Conservation (phyloP, 495 filamentous ascomycete genomes). For the Hyaloscypha finlandica region DNA sequence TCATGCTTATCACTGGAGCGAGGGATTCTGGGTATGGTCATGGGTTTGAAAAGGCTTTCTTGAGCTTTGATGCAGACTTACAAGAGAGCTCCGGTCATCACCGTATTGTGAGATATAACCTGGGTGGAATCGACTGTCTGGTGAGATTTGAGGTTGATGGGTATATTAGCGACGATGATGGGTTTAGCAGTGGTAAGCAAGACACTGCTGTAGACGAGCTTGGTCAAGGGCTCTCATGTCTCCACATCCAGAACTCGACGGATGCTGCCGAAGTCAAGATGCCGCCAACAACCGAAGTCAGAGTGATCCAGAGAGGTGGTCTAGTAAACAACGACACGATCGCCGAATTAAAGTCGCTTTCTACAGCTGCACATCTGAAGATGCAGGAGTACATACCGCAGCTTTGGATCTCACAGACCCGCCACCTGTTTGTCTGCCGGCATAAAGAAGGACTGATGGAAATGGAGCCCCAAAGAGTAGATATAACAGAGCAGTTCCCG, state of each 20-base stretch:
- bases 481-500: constrained; percentile 5
- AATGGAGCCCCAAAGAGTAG: neutral
- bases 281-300: neutral
- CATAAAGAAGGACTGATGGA: constrained; percentile 10
- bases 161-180: constrained; percentile 10
- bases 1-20: neutral
- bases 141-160: constrained; percentile 17
- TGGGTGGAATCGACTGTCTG: constrained; percentile 14
- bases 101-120: constrained; percentile 13
- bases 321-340: neutral
- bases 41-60: constrained; percentile 17
- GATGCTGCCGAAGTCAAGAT: neutral
- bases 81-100: constrained; percentile 10
- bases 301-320: constrained; percentile 10
- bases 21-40: constrained; percentile 11
- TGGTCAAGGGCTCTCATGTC: neutral
- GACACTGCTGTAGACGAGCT: neutral
- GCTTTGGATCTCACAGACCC: constrained; percentile 14
- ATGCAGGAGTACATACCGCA: constrained; percentile 1
- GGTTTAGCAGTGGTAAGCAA: neutral
- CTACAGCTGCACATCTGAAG: neutral
- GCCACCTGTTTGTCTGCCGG: constrained; percentile 1
- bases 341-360: constrained; percentile 1
- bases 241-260: neutral
- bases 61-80: constrained; percentile 9